A percentile compares a stretch with the other conserved stretches of the same genome.
Evolutionary conservation across 352 stramenopile genomes (phyloP).

Genomic region (Globisporangium irregulare): DNA sequence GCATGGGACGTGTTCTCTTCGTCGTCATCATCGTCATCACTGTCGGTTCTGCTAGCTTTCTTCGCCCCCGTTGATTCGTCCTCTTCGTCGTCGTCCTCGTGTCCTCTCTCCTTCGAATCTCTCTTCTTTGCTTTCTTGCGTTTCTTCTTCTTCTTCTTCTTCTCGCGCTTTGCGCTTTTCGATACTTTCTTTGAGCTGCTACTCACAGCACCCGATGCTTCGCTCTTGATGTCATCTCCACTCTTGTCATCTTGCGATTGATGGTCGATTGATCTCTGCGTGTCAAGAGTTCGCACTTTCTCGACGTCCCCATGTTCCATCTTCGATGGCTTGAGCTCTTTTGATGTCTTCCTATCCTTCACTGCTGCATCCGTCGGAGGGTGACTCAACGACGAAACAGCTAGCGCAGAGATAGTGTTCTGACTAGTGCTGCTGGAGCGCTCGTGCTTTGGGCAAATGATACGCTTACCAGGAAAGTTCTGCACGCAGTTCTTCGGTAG

Average conservation of each 20-base stretch:
- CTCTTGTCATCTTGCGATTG: conserved; percentile 18
- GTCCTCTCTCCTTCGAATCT: conserved; percentile 15
- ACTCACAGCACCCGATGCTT: conserved; percentile 35
- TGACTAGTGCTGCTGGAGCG: conserved; percentile 3
- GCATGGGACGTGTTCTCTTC: conserved; percentile 13
- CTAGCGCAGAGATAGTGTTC: neutral
- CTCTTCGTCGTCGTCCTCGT: conserved; percentile 28
- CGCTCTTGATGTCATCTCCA: conserved; percentile 21
- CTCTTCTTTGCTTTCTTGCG: conserved; percentile 50
- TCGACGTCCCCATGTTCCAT: neutral
- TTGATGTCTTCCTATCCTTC: conserved; percentile 6
- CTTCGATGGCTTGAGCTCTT: conserved; percentile 5
- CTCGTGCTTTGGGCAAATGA: conserved; percentile 69
- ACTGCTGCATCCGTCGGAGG: neutral
- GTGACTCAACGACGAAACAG: neutral
- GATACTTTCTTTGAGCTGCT: conserved; percentile 28
- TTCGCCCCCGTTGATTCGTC: conserved; percentile 25
- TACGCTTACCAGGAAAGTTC: conserved; percentile 66
- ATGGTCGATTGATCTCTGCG: neutral
- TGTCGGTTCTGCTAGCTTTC: conserved; percentile 7
- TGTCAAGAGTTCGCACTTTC: neutral
- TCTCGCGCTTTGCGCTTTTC: conserved; percentile 41
- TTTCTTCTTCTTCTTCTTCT: conserved; percentile 56
- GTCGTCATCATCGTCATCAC: conserved; percentile 17
- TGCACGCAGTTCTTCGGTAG: conserved; percentile 48